Evolutionary conservation across 2,329 filamentous ascomycete genomes (phyloP).

Genomic region (Ophiostoma sp.): DNA sequence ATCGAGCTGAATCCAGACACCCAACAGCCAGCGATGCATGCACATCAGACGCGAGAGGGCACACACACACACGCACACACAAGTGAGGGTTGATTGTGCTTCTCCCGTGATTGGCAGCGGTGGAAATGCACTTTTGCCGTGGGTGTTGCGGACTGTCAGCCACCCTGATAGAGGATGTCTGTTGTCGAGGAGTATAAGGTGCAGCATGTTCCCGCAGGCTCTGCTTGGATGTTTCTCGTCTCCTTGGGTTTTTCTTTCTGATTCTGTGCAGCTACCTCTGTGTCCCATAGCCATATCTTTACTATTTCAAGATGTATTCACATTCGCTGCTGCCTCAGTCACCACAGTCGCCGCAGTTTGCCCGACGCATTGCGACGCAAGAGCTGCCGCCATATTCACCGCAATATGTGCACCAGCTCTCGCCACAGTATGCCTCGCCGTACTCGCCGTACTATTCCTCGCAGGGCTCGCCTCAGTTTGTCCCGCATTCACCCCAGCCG

Average conservation of each 20-base stretch:
- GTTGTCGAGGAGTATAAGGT: not conserved
- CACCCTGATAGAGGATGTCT: not conserved
- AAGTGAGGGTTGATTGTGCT: not conserved
- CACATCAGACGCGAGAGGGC: not conserved
- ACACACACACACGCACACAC: not conserved
- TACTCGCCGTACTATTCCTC: slow-evolving; percentile 2
- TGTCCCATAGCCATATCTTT: too few species aligned
- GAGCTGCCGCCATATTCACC: not conserved
- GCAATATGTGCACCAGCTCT: not conserved
- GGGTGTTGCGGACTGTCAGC: not conserved
- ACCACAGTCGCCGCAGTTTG: not conserved
- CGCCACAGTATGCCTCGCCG: not conserved
- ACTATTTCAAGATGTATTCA: not conserved
- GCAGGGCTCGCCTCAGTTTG: not conserved
- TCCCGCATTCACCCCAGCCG: not conserved
- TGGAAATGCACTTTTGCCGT: not conserved
- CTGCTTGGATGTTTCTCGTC: not conserved
- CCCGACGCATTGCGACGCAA: not conserved
- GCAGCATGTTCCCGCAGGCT: not conserved
- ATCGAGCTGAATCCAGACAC: slow-evolving; percentile 2
- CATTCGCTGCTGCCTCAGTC: not conserved
- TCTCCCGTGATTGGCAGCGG: not conserved
- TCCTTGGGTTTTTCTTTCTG: not conserved
- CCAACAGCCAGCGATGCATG: not conserved
- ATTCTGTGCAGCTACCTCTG: too few species aligned